These are phyloP conservation scores for Cryphonectria carpinicola DNA, from an alignment of 2,329 filamentous ascomycete species.

Conservation along the genomic window DNA sequence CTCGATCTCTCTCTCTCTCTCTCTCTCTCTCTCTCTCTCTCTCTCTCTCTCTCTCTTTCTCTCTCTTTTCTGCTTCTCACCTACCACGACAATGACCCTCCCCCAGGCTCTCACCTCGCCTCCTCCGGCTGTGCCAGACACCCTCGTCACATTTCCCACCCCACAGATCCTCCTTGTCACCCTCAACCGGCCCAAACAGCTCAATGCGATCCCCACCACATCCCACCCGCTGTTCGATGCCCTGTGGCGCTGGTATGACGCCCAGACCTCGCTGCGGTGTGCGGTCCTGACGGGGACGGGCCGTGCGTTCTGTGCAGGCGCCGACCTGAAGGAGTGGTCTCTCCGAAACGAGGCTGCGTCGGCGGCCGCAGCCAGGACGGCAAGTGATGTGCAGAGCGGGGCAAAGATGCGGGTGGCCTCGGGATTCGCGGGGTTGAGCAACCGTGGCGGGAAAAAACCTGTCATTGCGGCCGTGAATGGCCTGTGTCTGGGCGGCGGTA, in stretches of 20 bases:
- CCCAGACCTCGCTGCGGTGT: constrained; percentile 62
- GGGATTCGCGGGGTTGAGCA: constrained; percentile 69
- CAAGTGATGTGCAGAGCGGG: constrained; percentile 17
- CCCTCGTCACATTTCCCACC: constrained; percentile 53
- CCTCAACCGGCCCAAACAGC: constrained; percentile 59
- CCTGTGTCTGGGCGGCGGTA: constrained; percentile 73
- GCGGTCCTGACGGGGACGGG: constrained; percentile 67
- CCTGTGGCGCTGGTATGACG: constrained; percentile 62
- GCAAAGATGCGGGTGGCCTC: constrained; percentile 41
- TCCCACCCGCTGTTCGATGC: constrained; percentile 53
- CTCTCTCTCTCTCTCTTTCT: too few relatives aligned
- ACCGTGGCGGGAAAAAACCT: constrained; percentile 72
- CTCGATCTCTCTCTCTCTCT: too few relatives aligned
- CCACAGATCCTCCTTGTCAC: constrained; percentile 62
- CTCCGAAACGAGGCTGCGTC: constrained; percentile 41
- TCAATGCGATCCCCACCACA: constrained; percentile 59
- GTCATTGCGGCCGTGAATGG: constrained; percentile 79
- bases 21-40: too few relatives aligned
- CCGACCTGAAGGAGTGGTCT: constrained; percentile 70
- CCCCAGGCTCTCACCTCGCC: constrained; percentile 35
- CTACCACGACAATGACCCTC: constrained; percentile 15
- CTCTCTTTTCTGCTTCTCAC: neutral
- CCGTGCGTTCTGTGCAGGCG: constrained; percentile 69
- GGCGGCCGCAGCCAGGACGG: constrained; percentile 16
- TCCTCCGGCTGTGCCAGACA: constrained; percentile 48